Evolutionary conservation across 257 asterid genomes (phyloP), one percentile per base, ranked within the genome.

Genomic region (Asclepias syriaca): DNA sequence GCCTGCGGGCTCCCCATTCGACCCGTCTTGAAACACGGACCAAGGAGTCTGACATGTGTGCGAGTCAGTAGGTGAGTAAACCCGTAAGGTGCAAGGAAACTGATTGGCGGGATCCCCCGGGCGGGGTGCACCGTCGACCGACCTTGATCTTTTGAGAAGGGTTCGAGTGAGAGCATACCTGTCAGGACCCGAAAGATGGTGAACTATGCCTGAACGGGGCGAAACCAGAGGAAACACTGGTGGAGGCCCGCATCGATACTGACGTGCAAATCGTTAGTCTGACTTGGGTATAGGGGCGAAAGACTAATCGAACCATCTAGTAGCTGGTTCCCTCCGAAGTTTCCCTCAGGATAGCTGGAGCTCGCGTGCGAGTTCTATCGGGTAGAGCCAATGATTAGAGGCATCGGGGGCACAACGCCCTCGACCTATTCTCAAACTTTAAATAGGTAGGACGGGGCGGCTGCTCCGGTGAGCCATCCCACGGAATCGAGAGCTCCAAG

Each of bases 301-400:
- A 83, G 86, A 85, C 85, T 77, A 82, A 82, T 81, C 83, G 82
- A 81, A 75, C 82, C 81, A 37, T 75, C 85, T 78, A 83, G 76
- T 78, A 77, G 83, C 82, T 80, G 78, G 78, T 79, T 81, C 84
- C 84, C 77, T 77, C 77, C 74, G 71, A 77, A 72, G 81, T 72
- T 77, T 77, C 81, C 81, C 77, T 77, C 77, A 66, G 74, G 77
- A 77, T 77, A 71, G 76, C 69, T 72, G 70, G 77, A 77, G 81
- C 77, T 77, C 77, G 74, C n/a, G 81, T 37, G 81, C 58, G 72
- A 77, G 80, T 77, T 77, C 73, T 70, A 77, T 77, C 72, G 54
- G 80, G 72, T 64, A 37, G 37, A 64, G 68, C 50, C 29, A 64
- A 64, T 37, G 68, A 64, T 64, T 32, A 64, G 80, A 71, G 76